phyloP scores from a whole-genome alignment of 345 rosid species.

The Excoecaria agallocha region DNA sequence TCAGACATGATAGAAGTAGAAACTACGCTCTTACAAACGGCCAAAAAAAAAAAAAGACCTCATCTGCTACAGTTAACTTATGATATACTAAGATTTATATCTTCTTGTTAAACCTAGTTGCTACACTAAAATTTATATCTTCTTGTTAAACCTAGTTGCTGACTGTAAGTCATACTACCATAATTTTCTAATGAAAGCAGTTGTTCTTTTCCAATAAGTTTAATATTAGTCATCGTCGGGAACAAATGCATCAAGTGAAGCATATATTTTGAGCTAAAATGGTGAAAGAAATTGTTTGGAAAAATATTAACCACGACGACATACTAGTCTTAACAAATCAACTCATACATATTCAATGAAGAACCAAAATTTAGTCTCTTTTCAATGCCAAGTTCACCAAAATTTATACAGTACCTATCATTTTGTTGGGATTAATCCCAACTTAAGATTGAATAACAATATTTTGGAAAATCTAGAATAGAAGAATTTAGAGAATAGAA shows the following conservation, averaged over 20 bases:
- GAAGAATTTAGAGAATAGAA: too few relatives aligned
- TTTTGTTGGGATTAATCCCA: too few relatives aligned
- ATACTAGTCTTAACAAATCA: neutral
- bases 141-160: neutral
- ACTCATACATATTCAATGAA: neutral
- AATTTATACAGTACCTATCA: too few relatives aligned
- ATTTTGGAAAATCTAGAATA: too few relatives aligned
- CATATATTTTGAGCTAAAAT: neutral
- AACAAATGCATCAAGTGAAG: neutral
- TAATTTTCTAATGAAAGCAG: neutral
- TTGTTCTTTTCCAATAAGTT: neutral
- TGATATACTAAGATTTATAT: neutral
- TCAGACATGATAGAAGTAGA: neutral
- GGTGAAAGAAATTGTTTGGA: neutral
- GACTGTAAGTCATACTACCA: neutral
- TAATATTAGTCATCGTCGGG: neutral
- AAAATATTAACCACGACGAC: neutral
- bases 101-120: too few relatives aligned
- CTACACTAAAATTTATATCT: too few relatives aligned
- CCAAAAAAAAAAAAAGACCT: neutral
- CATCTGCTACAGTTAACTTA: neutral
- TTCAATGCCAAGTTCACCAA: slow-evolving; percentile 1
- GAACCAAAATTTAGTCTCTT: neutral
- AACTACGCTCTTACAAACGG: neutral
- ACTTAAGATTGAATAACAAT: too few relatives aligned